Evolutionary conservation across 495 filamentous ascomycete species (phyloP).

Genomic region (Staphylotrichum tortipilum): DNA sequence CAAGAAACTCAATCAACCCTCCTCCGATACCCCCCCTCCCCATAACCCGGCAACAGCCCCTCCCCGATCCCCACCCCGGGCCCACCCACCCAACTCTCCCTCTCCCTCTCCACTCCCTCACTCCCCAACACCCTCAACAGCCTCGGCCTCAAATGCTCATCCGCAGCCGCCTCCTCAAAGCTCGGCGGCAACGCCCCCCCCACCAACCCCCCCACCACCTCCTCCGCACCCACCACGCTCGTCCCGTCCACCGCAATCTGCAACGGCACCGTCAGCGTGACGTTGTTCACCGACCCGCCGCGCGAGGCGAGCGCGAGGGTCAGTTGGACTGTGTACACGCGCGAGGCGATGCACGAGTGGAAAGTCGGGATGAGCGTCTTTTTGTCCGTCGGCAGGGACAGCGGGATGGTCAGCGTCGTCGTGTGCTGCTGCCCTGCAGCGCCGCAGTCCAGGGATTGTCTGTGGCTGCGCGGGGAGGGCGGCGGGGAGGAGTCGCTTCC

Average conservation of each 20-base stretch:
- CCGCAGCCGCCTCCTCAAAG: slow-evolving; percentile 35
- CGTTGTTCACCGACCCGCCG: slow-evolving; percentile 44
- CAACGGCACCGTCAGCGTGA: slow-evolving; percentile 65
- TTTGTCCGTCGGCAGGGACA: slow-evolving; percentile 57
- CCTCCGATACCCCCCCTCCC: slow-evolving; percentile 4
- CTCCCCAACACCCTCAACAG: slow-evolving; percentile 18
- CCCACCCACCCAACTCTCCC: slow-evolving; percentile 6
- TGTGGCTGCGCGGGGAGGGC: neutral
- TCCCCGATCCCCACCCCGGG: neutral
- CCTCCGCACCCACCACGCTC: no score
- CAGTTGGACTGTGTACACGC: slow-evolving; percentile 69
- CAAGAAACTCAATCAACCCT: neutral
- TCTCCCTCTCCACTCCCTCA: neutral
- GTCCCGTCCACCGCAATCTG: slow-evolving; percentile 52
- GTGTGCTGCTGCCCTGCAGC: no score
- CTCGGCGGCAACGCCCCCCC: slow-evolving; percentile 3
- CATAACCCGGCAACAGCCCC: slow-evolving; percentile 25
- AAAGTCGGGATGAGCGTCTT: slow-evolving; percentile 81
- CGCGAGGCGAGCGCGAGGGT: slow-evolving; percentile 49
- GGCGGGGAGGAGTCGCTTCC: slow-evolving; percentile 9
- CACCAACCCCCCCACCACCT: neutral
- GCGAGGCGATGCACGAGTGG: slow-evolving; percentile 73
- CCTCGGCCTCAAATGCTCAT: slow-evolving; percentile 42
- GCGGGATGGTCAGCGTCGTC: slow-evolving; percentile 59
- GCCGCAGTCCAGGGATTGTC: no score